Percentiles rank a stretch among this genome's conserved stretches.
Conservation (phyloP, 345 rosid genomes). For the Populus euphratica region DNA sequence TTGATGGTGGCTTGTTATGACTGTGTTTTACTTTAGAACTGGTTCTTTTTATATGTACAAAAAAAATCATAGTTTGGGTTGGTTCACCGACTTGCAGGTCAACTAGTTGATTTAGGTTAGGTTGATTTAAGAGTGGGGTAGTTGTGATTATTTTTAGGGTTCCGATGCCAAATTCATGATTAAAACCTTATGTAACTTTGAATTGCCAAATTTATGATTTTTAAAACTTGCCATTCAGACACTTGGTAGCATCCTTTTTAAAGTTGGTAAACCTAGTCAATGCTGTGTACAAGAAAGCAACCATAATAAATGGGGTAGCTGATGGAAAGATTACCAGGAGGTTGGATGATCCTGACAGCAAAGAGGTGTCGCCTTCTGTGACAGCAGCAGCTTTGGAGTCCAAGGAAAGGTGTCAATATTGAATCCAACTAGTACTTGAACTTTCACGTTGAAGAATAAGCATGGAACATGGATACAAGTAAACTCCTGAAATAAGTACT, state of each 20-base stretch:
- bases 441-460: neutral
- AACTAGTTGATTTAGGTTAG: too few species aligned
- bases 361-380: conserved; percentile 31
- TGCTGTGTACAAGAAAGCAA: conserved; percentile 19
- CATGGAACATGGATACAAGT: neutral
- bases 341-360: conserved; percentile 43
- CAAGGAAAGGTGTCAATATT: conserved; percentile 35
- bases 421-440: neutral
- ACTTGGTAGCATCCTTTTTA: conserved; percentile 31
- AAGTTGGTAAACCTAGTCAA: neutral
- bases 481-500: neutral
- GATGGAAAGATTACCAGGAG: conserved; percentile 37
- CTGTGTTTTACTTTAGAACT: too few species aligned
- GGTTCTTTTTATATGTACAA: too few species aligned
- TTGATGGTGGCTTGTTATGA: too few species aligned
- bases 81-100: too few species aligned
- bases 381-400: conserved; percentile 54
- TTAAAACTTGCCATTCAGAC: conserved; percentile 18
- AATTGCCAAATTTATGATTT: too few species aligned
- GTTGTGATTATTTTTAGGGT: too few species aligned
- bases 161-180: too few species aligned
- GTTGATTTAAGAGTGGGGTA: too few species aligned
- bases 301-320: conserved; percentile 39
- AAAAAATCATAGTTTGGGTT: too few species aligned
- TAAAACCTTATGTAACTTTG: too few species aligned